phyloP scores from a whole-genome alignment of 306 rosid species.

The Castanospermum australe region DNA sequence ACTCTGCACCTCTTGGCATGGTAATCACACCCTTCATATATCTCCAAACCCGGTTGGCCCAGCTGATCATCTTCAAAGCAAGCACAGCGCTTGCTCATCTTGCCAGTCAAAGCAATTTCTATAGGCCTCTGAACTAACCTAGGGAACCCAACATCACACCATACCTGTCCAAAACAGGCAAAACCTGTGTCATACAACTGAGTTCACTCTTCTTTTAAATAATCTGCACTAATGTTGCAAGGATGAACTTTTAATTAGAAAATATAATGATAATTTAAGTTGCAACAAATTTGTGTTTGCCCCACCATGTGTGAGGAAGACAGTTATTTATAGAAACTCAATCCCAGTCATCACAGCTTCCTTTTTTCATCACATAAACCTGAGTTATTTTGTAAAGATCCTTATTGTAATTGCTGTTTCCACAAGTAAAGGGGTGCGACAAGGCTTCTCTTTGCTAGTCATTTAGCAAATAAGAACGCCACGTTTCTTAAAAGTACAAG shows the following conservation, averaged over 20 bases:
- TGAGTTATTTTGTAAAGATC: neutral
- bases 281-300: neutral
- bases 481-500: neutral
- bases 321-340: neutral
- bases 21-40: conserved; percentile 77
- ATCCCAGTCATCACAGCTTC: neutral
- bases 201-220: neutral
- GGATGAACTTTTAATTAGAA: neutral
- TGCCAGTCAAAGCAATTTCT: conserved; percentile 90
- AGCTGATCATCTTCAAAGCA: conserved; percentile 80
- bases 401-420: neutral
- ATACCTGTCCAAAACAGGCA: conserved; percentile 55
- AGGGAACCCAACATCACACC: conserved; percentile 91
- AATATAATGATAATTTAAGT: neutral
- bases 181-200: neutral
- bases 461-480: neutral
- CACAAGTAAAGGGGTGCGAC: neutral
- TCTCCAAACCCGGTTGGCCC: conserved; percentile 66
- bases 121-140: conserved; percentile 81
- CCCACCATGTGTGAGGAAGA: neutral
- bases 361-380: neutral
- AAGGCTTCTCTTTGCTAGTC: neutral
- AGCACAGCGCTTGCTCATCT: conserved; percentile 90
- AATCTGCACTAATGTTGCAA: neutral
- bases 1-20: conserved; percentile 67